Percentiles rank a stretch among this genome's conserved stretches.
Conservation (phyloP, 2,329 filamentous ascomycete species). For the Pezicula neosporulosa region DNA sequence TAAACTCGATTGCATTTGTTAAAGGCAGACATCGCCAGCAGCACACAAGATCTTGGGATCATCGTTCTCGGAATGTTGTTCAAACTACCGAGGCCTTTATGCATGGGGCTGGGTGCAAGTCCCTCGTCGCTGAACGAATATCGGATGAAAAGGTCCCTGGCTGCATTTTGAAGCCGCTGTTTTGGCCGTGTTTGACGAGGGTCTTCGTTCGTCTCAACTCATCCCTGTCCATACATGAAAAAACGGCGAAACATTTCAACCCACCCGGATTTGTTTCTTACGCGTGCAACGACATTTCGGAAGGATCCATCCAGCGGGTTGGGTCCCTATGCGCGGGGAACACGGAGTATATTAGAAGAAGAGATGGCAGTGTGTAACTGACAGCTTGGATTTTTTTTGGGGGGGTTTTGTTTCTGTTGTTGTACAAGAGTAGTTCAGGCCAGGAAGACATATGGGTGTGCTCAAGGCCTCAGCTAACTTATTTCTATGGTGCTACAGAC, state of each 20-base stretch:
- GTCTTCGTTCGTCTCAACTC: conserved; percentile 14
- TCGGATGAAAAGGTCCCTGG: not conserved
- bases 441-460: not conserved
- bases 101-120: not conserved
- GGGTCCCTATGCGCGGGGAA: not conserved
- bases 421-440: not conserved
- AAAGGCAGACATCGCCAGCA: not conserved
- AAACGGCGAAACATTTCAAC: not conserved
- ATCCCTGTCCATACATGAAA: conserved; percentile 6
- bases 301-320: not conserved
- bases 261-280: not conserved
- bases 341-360: no score
- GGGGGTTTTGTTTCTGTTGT: not conserved
- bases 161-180: conserved; percentile 5
- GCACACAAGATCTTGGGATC: not conserved
- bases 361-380: no score
- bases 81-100: not conserved
- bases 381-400: not conserved
- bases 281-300: not conserved
- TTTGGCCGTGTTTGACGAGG: conserved; percentile 19
- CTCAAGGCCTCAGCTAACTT: not conserved
- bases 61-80: not conserved
- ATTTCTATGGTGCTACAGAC: conserved; percentile 21
- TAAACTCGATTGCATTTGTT: not conserved
- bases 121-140: not conserved